Evolutionary conservation across 257 asterid genomes (phyloP).

Genomic region (Cordia subcordata): DNA sequence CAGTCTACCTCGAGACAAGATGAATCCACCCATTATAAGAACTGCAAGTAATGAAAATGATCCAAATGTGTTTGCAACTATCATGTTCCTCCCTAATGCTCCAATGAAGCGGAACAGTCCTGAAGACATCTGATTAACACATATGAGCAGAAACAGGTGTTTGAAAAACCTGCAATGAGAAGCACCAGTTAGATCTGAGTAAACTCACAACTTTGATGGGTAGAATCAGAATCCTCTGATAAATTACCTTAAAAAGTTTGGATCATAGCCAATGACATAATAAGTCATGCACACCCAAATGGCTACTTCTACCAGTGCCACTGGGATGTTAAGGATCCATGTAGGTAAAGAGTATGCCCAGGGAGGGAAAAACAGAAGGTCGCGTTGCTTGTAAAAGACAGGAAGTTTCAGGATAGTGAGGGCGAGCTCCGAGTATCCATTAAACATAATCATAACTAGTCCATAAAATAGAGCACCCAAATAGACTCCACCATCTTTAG

Average conservation of each 20-base stretch:
- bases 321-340: conserved; percentile 16
- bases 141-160: conserved; percentile 37
- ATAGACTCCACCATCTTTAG: conserved; percentile 11
- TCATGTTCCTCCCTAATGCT: conserved; percentile 45
- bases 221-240: background rate
- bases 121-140: conserved; percentile 37
- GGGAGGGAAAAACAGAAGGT: conserved; percentile 18
- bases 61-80: conserved; percentile 45
- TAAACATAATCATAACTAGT: conserved; percentile 8
- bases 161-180: conserved; percentile 38
- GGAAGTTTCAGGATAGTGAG: conserved; percentile 14
- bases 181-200: background rate
- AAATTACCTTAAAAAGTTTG: conserved; percentile 10
- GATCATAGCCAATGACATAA: conserved; percentile 16
- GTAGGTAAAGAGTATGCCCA: conserved; percentile 17
- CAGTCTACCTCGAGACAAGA: conserved; percentile 45
- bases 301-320: conserved; percentile 1
- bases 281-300: conserved; percentile 16
- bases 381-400: conserved; percentile 15
- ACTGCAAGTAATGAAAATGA: conserved; percentile 26
- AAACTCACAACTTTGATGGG: background rate
- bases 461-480: conserved; percentile 13
- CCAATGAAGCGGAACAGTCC: conserved; percentile 46
- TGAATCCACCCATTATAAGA: conserved; percentile 39
- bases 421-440: conserved; percentile 15